Percentiles rank a stretch among this genome's conserved stretches.
Evolutionary conservation across 805 yeast genomes (phyloP).

Genomic region (Yamadazyma tumulicola): DNA sequence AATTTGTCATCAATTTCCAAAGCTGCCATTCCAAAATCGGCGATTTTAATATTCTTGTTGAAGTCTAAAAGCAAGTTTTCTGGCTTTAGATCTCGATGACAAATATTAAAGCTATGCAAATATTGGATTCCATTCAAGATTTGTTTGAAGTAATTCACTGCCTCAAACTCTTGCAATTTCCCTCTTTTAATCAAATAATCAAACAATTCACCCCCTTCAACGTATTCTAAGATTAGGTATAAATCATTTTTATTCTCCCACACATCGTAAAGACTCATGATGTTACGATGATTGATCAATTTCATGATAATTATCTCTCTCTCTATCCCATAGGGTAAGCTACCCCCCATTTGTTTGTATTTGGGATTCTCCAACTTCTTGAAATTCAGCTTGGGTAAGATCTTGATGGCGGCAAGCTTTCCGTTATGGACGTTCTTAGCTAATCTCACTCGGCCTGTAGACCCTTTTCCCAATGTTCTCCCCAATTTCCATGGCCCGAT

Average conservation of each 20-base stretch:
- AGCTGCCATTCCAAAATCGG: slow-evolving; percentile 99
- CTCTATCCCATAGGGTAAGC: slow-evolving; percentile 80
- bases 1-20: slow-evolving; percentile 77
- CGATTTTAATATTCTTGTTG: slow-evolving; percentile 86
- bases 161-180: slow-evolving; percentile 83
- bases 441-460: slow-evolving; percentile 89
- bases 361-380: slow-evolving; percentile 46
- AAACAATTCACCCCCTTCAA: slow-evolving; percentile 95
- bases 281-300: slow-evolving; percentile 71
- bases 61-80: slow-evolving; percentile 78
- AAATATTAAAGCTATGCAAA: slow-evolving; percentile 82
- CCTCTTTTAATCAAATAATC: slow-evolving; percentile 89
- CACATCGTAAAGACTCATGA: slow-evolving; percentile 75
- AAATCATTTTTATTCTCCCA: slow-evolving; percentile 84
- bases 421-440: slow-evolving; percentile 85
- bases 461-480: slow-evolving; percentile 92
- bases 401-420: slow-evolving; percentile 92
- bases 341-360: slow-evolving; percentile 25
- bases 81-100: slow-evolving; percentile 85
- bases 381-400: slow-evolving; percentile 82
- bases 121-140: slow-evolving; percentile 79
- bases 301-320: slow-evolving; percentile 85
- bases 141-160: slow-evolving; percentile 83
- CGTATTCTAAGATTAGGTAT: slow-evolving; percentile 88
- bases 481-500: slow-evolving; percentile 98